A percentile compares a stretch with the other conserved stretches of the same genome.
Evolutionary conservation across 2,329 filamentous ascomycete genomes (phyloP).

Genomic region (Calycina herbarum): DNA sequence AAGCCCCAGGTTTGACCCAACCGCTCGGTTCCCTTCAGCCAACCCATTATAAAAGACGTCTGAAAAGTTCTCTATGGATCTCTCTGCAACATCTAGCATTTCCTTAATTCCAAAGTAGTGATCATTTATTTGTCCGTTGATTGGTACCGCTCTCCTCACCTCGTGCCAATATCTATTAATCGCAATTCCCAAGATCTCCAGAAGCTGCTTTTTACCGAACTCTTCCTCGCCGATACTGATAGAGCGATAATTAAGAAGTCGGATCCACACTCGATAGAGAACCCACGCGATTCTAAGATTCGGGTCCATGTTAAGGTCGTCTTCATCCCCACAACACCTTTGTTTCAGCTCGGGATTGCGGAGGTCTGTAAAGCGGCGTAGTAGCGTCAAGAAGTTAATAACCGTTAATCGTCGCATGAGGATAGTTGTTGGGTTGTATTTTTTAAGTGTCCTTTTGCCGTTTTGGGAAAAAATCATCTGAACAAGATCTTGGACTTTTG

Average conservation of each 20-base stretch:
- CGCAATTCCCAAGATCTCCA: not conserved
- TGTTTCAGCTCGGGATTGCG: not conserved
- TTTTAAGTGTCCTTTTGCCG: too few relatives aligned
- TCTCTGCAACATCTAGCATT: not conserved
- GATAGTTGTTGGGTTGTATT: not conserved
- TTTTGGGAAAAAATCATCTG: too few relatives aligned
- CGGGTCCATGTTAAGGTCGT: not conserved
- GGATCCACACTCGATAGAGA: not conserved
- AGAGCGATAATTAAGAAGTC: not conserved
- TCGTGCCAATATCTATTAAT: not conserved
- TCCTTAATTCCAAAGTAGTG: not conserved
- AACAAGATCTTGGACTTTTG: too few relatives aligned
- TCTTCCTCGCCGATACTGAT: not conserved
- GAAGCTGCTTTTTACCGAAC: not conserved
- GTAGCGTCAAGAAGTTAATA: not conserved
- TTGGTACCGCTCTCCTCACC: not conserved
- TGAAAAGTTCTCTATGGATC: not conserved
- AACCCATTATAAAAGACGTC: not conserved
- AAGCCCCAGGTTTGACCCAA: too few relatives aligned
- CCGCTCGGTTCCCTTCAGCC: too few relatives aligned
- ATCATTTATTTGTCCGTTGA: not conserved
- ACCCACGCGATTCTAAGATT: not conserved
- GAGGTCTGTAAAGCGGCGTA: not conserved
- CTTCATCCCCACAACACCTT: not conserved
- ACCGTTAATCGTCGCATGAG: not conserved